Evolutionary conservation across 2,329 filamentous ascomycete species (phyloP), one percentile per base, ranked within the genome.

Genomic region (Claviceps cyperi): DNA sequence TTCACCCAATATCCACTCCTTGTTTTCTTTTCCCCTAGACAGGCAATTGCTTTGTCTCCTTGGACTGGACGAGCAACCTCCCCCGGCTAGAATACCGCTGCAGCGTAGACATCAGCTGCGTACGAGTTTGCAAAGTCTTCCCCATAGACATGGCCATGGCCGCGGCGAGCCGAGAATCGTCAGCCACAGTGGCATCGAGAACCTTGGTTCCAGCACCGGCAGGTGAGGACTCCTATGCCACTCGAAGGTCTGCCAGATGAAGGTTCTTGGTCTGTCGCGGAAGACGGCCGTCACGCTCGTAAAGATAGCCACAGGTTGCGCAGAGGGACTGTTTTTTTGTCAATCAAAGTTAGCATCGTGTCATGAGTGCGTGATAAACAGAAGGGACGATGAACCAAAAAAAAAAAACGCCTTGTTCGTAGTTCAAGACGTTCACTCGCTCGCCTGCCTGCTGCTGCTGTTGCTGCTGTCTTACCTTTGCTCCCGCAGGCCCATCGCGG

Each of bases 251-350:
- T 39, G 62, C 55, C 49, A 64, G 51, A 57, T 70, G 63, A 47
- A 69, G 58, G 53, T 69, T 69, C 60, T 66, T 66, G 43, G 62
- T 69, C 54, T 69, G 68, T 22, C 67, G 65, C 8, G 91, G 90
- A 0, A 95, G 74, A 56, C 83, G 82, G 66, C 86, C 84, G 66
- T 94, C 86, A 50, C 88, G 83, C 67, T 96, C 91, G 64, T 86
- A 96, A 19, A 91, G 69, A 58, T 90, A 83, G 51, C 89, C 91
- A 64, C 91, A 97, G 64, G 94, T 96, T 67, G 90, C 86, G 70
- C 91, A 97, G 4, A 97, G 78, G 32, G 86, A 84, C 86, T 90
- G 57, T 32, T 52, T 22, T 22, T n/a, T 7, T 5, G 14, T 15
- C 28, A 4, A 32, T 11, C 9, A 11, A 32, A 11, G 28, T 32